Evolutionary conservation across 495 filamentous ascomycete genomes (phyloP).

Genomic region (Penicillium canariense): DNA sequence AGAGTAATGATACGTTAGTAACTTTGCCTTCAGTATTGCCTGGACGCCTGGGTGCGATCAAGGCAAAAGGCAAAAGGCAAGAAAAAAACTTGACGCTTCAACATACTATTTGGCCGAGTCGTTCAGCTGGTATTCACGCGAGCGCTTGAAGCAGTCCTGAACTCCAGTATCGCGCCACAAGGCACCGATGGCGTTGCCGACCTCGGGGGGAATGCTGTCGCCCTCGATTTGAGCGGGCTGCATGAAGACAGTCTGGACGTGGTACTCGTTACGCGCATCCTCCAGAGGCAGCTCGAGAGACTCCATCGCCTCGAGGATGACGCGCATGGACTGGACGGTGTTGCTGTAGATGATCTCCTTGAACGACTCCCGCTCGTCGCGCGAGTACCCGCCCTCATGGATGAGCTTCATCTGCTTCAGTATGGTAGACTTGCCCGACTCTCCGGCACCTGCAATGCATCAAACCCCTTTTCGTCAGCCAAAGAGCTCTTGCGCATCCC

Average conservation of each 20-base stretch:
- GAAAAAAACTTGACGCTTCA: not conserved
- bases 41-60: not conserved
- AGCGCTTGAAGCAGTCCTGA: constrained; percentile 92
- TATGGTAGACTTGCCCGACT: constrained; percentile 99
- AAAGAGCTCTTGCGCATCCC: not conserved
- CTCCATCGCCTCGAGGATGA: constrained; percentile 96
- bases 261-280: constrained; percentile 84
- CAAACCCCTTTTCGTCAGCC: constrained; percentile 13
- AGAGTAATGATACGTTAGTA: constrained; percentile 10
- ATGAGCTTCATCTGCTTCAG: constrained; percentile 95
- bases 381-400: constrained; percentile 56
- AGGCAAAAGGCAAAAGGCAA: not conserved
- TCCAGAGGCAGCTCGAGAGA: constrained; percentile 85
- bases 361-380: constrained; percentile 59
- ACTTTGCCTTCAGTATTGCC: not conserved
- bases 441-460: constrained; percentile 76
- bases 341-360: constrained; percentile 99
- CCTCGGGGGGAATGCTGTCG: constrained; percentile 90
- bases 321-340: constrained; percentile 93
- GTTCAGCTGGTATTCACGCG: constrained; percentile 94
- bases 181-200: constrained; percentile 87
- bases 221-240: constrained; percentile 94
- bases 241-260: constrained; percentile 95
- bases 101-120: constrained; percentile 97
- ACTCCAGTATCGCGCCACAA: constrained; percentile 95